Percentiles rank a stretch among this genome's conserved stretches.
These are phyloP conservation scores for Cyberlindnera euphorbiiphila DNA, from an alignment of 805 yeast species.

Conservation along the genomic window DNA sequence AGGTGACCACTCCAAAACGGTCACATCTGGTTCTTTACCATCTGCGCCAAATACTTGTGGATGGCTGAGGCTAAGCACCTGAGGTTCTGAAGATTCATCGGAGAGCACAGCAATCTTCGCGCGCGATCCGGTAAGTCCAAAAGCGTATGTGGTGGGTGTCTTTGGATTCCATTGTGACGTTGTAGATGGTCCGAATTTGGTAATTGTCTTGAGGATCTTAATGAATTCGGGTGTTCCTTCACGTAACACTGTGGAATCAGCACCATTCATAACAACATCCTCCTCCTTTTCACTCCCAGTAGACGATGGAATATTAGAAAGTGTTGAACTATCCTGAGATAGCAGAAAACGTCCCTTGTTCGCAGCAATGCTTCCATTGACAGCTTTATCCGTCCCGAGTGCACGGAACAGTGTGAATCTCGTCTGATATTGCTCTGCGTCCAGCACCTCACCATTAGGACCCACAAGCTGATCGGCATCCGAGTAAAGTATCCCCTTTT, in stretches of 20 bases:
- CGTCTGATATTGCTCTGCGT: slow-evolving; percentile 18
- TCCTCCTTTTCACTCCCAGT: too few relatives aligned
- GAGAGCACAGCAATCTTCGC: slow-evolving; percentile 39
- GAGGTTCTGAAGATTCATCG: slow-evolving; percentile 20
- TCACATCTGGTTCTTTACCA: slow-evolving; percentile 25
- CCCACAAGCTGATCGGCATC: slow-evolving; percentile 59
- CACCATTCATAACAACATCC: too few relatives aligned
- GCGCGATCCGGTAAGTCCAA: slow-evolving; percentile 47
- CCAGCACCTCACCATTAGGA: slow-evolving; percentile 30
- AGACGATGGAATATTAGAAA: too few relatives aligned
- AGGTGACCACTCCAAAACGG: slow-evolving; percentile 58
- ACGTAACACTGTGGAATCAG: too few relatives aligned
- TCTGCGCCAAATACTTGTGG: slow-evolving; percentile 27
- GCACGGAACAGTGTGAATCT: slow-evolving; percentile 54
- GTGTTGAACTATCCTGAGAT: too few relatives aligned
- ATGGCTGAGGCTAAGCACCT: slow-evolving; percentile 27
- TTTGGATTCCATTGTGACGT: slow-evolving; percentile 56
- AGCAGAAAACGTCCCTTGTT: slow-evolving; percentile 25
- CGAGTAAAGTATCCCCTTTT: slow-evolving; percentile 78
- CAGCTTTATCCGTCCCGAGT: slow-evolving; percentile 38
- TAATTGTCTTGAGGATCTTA: slow-evolving; percentile 36
- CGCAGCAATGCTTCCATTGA: slow-evolving; percentile 27
- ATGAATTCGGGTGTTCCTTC: slow-evolving; percentile 22
- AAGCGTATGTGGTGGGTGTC: slow-evolving; percentile 42
- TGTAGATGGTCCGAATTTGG: slow-evolving; percentile 41